Evolutionary conservation across 1,284 basidiomycete species (phyloP), one percentile per base, ranked within the genome.

Genomic region (Ceratobasidium papillatum): DNA sequence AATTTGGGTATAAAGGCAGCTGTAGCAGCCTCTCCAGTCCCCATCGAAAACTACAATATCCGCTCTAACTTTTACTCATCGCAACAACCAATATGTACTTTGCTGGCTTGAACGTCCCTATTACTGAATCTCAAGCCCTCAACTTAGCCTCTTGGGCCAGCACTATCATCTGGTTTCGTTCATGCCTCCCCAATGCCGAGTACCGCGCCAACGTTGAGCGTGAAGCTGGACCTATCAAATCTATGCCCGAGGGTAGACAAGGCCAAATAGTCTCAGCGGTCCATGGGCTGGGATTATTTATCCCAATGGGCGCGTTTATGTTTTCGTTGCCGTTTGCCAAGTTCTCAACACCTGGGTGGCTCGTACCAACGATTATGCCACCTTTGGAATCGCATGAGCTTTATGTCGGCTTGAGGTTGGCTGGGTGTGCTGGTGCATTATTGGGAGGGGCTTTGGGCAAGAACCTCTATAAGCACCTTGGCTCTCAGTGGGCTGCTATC

Each of bases 191-290:
- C 34, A 45, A 30, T 27, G 34, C 66, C 25, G 30, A 45, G 14
- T 59, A 30, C 25, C 38, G 36, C 4, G 54, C 52, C 17, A 19
- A 32, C 27, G 58, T 45, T 12, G 43, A 72, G 38, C 36, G 58
- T 30, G 69, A 72, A 56, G 58, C 43, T 7, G 69, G 69, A 17
- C 56, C 56, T 1, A 22, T 72, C 30, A 62, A 61, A 32, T 25
- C 41, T 17, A 72, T 72, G 69, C 69, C 69, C 8, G 56, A 56
- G 9, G 69, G 69, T 3, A 72, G 51, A 32, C 69, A 62, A 61
- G 69, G 69, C 14, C 56, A 49, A 32, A 19, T 59, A 4, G 58
- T 72, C 38, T 49, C 69, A 36, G 58, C 45, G 2, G 58, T 72
- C 34, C 69, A 72, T 72, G 69, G 56, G 1, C 32, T 72, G 14